phyloP scores from a whole-genome alignment of 345 rosid species.

The Gossypium raimondii region DNA sequence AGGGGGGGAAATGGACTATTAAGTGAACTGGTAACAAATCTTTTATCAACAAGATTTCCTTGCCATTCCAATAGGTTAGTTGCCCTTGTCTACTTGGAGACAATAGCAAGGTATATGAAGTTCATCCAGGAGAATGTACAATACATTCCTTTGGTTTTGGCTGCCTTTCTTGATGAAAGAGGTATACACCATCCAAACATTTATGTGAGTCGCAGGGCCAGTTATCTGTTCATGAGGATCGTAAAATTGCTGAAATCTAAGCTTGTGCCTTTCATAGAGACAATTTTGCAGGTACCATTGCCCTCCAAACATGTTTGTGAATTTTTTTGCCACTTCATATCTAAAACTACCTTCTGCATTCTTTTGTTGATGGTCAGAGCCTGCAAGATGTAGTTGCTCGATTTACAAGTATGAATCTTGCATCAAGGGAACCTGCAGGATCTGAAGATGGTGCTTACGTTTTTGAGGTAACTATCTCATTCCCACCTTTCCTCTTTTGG shows the following conservation, averaged over 20 bases:
- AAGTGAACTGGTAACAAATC: constrained; percentile 69
- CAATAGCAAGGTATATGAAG: constrained; percentile 75
- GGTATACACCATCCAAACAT: constrained; percentile 84
- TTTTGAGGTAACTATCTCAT: constrained; percentile 61
- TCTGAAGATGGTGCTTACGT: constrained; percentile 85
- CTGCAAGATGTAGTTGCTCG: constrained; percentile 74
- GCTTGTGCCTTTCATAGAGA: constrained; percentile 86
- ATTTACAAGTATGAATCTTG: constrained; percentile 50
- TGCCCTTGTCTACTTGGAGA: constrained; percentile 81
- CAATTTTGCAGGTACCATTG: constrained; percentile 64
- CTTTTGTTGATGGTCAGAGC: constrained; percentile 40
- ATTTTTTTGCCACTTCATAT: not conserved
- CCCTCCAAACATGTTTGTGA: not conserved
- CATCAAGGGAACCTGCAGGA: constrained; percentile 48
- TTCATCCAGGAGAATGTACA: constrained; percentile 71
- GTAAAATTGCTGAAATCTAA: constrained; percentile 79
- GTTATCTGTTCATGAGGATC: constrained; percentile 86
- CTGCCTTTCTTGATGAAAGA: constrained; percentile 91
- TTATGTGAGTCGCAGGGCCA: constrained; percentile 79
- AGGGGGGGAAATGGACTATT: constrained; percentile 59
- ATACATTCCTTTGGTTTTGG: constrained; percentile 62
- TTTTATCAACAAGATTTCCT: constrained; percentile 66
- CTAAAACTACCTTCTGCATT: not conserved
- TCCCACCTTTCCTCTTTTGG: not conserved
- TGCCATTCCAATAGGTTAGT: constrained; percentile 89